phyloP scores from a whole-genome alignment of 306 rosid species.

The Purshia tridentata region DNA sequence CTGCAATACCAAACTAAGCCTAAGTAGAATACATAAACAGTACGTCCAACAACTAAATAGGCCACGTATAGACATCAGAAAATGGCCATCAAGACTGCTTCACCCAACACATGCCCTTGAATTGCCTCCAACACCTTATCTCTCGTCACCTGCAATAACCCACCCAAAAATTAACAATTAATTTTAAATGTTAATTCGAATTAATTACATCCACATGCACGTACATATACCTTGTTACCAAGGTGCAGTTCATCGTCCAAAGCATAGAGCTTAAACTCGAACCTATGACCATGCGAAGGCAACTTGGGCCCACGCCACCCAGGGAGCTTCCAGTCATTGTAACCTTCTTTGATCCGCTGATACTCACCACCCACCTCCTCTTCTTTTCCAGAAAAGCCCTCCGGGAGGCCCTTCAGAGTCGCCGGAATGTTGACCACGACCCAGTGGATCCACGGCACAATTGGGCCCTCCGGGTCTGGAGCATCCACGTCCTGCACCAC shows the following conservation, averaged over 20 bases:
- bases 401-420: constrained; percentile 52
- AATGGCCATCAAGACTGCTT: constrained; percentile 49
- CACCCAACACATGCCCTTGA: constrained; percentile 70
- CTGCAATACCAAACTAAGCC: too few species aligned
- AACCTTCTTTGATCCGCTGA: constrained; percentile 53
- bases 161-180: background rate
- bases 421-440: constrained; percentile 67
- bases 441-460: constrained; percentile 81
- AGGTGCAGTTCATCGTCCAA: constrained; percentile 62
- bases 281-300: constrained; percentile 63
- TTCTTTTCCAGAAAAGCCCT: constrained; percentile 72
- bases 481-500: constrained; percentile 84
- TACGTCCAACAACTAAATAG: background rate
- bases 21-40: too few species aligned
- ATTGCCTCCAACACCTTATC: constrained; percentile 63
- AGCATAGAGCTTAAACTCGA: constrained; percentile 73
- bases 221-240: constrained; percentile 58
- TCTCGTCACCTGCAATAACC: constrained; percentile 56
- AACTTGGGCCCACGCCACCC: constrained; percentile 79
- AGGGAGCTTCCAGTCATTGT: constrained; percentile 58
- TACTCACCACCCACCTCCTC: constrained; percentile 52
- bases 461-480: constrained; percentile 50
- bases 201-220: too few species aligned
- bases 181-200: background rate
- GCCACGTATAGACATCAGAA: constrained; percentile 28